Evolutionary conservation across 2,329 filamentous ascomycete genomes (phyloP).

Genomic region (Phaeoacremonium minimum): DNA sequence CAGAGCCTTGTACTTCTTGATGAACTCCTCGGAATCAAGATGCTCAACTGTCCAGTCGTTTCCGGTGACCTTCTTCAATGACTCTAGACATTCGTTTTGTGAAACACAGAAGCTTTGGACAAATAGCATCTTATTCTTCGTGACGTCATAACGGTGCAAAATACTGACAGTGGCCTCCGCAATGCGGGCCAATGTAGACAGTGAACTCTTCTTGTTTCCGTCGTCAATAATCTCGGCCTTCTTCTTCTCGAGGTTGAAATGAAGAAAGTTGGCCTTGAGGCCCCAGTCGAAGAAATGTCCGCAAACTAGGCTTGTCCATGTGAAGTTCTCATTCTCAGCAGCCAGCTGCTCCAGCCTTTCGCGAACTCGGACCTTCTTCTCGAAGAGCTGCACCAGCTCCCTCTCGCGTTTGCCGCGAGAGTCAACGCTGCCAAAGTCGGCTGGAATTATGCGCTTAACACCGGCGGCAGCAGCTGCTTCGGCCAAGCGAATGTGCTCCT

Average conservation of each 20-base stretch:
- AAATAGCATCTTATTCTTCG: slow-evolving; percentile 28
- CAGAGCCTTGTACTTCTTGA: slow-evolving; percentile 28
- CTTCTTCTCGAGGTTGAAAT: slow-evolving; percentile 22
- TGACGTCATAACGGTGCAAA: slow-evolving; percentile 19
- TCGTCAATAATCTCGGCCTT: slow-evolving; percentile 27
- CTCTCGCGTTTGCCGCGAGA: slow-evolving; percentile 23
- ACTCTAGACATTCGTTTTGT: slow-evolving; percentile 25
- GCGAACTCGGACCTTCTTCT: slow-evolving; percentile 26
- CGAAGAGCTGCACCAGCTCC: slow-evolving; percentile 29
- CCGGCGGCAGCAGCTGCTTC: slow-evolving; percentile 28
- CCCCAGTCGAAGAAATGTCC: slow-evolving; percentile 39
- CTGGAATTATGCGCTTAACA: slow-evolving; percentile 31
- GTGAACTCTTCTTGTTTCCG: slow-evolving; percentile 24
- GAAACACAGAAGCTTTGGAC: slow-evolving; percentile 34
- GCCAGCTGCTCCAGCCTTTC: slow-evolving; percentile 21
- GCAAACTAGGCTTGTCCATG: slow-evolving; percentile 30
- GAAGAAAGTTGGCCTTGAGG: slow-evolving; percentile 26
- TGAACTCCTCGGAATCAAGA: slow-evolving; percentile 31
- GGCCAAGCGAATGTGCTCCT: slow-evolving; percentile 27
- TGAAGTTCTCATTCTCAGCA: slow-evolving; percentile 17
- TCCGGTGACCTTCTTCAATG: slow-evolving; percentile 26
- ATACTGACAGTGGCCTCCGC: slow-evolving; percentile 26
- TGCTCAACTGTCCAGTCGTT: slow-evolving; percentile 21
- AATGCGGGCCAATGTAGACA: slow-evolving; percentile 27
- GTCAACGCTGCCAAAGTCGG: slow-evolving; percentile 36